Conservation (phyloP, 1,139 yeast species). For the Pneumocystis jirovecii region DNA sequence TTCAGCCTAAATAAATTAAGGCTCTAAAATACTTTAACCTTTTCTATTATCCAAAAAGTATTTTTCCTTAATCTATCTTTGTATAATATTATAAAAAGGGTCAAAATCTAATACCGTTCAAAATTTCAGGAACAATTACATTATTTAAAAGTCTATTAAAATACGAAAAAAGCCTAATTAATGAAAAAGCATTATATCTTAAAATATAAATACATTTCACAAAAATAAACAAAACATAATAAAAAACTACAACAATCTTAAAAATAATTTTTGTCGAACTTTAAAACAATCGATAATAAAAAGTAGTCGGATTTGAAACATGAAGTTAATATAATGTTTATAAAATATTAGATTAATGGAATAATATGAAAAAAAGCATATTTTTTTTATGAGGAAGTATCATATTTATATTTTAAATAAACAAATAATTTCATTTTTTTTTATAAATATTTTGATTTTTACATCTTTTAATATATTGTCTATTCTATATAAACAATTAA, state of each 20-base stretch:
- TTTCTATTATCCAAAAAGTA: not conserved
- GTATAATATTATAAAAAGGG: not conserved
- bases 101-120: not conserved
- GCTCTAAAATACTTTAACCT: not conserved
- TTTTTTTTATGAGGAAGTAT: conserved; percentile 66
- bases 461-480: conserved; percentile 37
- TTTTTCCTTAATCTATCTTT: not conserved
- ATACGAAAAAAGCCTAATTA: not conserved
- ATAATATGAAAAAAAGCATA: not conserved
- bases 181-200: not conserved
- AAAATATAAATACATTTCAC: not conserved
- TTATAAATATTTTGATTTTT: conserved; percentile 66
- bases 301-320: conserved; percentile 44
- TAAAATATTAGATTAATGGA: not conserved
- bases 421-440: conserved; percentile 35
- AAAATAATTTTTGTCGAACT: conserved; percentile 13
- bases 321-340: conserved; percentile 39
- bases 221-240: not conserved
- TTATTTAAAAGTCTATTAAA: not conserved
- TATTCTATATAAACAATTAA: not conserved
- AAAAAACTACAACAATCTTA: not conserved
- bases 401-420: conserved; percentile 54
- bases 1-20: not conserved
- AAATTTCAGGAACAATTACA: not conserved
- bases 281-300: conserved; percentile 37